Percentiles rank a stretch among this genome's conserved stretches.
Conservation (phyloP, 805 yeast genomes). For the Nakazawaea wickerhamii region DNA sequence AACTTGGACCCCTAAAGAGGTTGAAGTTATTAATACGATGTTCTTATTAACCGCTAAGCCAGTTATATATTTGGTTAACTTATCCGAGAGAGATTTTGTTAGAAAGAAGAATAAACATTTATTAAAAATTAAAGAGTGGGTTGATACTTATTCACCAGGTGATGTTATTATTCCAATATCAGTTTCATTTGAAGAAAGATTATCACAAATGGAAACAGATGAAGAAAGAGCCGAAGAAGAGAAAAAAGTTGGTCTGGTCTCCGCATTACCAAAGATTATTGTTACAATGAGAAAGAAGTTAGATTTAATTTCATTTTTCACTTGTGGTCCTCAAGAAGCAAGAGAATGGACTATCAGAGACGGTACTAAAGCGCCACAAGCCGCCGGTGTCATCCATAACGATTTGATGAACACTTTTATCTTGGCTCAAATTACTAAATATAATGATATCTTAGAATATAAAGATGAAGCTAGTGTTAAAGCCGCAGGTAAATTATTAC, state of each 20-base stretch:
- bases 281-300: slow-evolving; percentile 60
- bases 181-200: slow-evolving; percentile 86
- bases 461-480: slow-evolving; percentile 49
- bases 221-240: slow-evolving; percentile 30
- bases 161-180: slow-evolving; percentile 89
- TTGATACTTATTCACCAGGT: slow-evolving; percentile 58
- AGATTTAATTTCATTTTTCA: slow-evolving; percentile 74
- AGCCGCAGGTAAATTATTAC: slow-evolving; percentile 52
- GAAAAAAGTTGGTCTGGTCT: slow-evolving; percentile 30
- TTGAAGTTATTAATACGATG: slow-evolving; percentile 61
- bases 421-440: slow-evolving; percentile 69
- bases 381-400: slow-evolving; percentile 86
- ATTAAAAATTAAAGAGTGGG: slow-evolving; percentile 56
- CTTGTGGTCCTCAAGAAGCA: slow-evolving; percentile 82
- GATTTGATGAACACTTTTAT: slow-evolving; percentile 80
- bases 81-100: slow-evolving; percentile 64
- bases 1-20: slow-evolving; percentile 59
- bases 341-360: slow-evolving; percentile 84
- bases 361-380: slow-evolving; percentile 78
- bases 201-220: slow-evolving; percentile 81
- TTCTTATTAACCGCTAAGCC: slow-evolving; percentile 85
- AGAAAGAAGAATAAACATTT: slow-evolving; percentile 46
- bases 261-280: slow-evolving; percentile 61
- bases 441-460: slow-evolving; percentile 49
- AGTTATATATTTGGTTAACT: slow-evolving; percentile 70